Evolutionary conservation across 2,329 filamentous ascomycete genomes (phyloP), one percentile per base, ranked within the genome.

Genomic region (Penicillium sp.): DNA sequence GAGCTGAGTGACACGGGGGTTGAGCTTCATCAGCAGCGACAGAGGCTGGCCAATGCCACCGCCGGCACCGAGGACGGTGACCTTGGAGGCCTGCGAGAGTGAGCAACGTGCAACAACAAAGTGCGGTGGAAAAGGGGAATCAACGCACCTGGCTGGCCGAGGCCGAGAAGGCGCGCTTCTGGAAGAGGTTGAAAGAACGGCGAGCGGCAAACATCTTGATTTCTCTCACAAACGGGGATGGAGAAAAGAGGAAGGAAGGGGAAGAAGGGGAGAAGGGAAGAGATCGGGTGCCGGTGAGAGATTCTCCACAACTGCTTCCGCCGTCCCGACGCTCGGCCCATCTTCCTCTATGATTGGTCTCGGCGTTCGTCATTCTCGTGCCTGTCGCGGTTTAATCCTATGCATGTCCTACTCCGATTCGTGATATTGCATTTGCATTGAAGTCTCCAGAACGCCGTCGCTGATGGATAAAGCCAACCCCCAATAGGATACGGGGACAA

Each of bases 11-110:
- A 97, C 92, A 72, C 89, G 85, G 67, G 92, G 90, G 87, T 96
- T 97, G 74, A 96, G 87, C 90, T 99, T 99, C 77, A 99, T 85
- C 72, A 99, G 87, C 64, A 99, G 88, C 54, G 94, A 99, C 70
- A 99, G 82, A 71, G 94, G 94, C 76, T 99, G 94, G 76, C 94
- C 94, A 80, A 99, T 99, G 78, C 94, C 94, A 80, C 94, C 94
- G 71, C 88, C 88, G 66, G 94, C 94, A 82, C 94, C 94, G 75
- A 97, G 89, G 66, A 99, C 91, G 72, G 92, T 86, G 69, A 99
- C 94, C 85, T 97, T 97, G 79, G 92, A 95, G 72, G 91, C 85
- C 94, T 99, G 24, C 25, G 31, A 35, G 35, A 35, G 43, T 45
- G 24, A 50, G 48, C 40, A 50, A 45, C 27, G 25, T 28, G 41